Base-by-base conservation (phyloP, 2,329 filamentous ascomycete species). In the Hypoxylon sp. region DNA sequence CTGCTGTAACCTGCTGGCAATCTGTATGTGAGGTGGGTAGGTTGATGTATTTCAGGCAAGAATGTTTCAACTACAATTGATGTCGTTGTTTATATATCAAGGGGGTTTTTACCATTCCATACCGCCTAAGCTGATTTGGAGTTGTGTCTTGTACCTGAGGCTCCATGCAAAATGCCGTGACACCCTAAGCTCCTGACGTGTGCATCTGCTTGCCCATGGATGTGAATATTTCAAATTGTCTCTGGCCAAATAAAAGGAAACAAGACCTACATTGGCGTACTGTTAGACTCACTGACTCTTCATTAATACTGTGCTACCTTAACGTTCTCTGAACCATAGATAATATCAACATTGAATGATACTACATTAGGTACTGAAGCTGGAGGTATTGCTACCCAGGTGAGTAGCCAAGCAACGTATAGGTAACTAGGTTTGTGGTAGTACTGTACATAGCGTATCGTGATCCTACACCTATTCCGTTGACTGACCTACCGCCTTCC, bases 401-500 rank as follows among this genome's bases (percentile, higher is more conserved):
- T 6, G 25, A n/a, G 25, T 2, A 41, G 16, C 37, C 9, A n/a
- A 21, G 16, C 16, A 41, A 16, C 37, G 7, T 7, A n/a, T n/a
- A n/a, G n/a, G n/a, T n/a, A n/a, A n/a, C n/a, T n/a, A 21, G 37
- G 16, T 41, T 4, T 7, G 50, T 21, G 7, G 9, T 12, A 3
- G 14, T 39, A 52, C 23, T 32, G 23, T 54, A 45, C 52, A 45
- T 41, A 21, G 1, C 2, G 37, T 41, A 41, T 41, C 16, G 7
- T 21, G 6, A 21, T 41, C 7, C 11, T 41, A 41, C 37, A 21
- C 8, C 7, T 7, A 1, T 41, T 14, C 11, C 37, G 3, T 41
- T 5, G n/a, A 21, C 6, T 21, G 16, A 30, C 3, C 23, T 48
- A 63, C 52, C 14, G 61, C 1, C 52, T 60, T 16, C 80, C 78